These are phyloP conservation scores for Colletotrichum sp. DNA, from an alignment of 2,329 filamentous ascomycete species.

Conservation along the genomic window DNA sequence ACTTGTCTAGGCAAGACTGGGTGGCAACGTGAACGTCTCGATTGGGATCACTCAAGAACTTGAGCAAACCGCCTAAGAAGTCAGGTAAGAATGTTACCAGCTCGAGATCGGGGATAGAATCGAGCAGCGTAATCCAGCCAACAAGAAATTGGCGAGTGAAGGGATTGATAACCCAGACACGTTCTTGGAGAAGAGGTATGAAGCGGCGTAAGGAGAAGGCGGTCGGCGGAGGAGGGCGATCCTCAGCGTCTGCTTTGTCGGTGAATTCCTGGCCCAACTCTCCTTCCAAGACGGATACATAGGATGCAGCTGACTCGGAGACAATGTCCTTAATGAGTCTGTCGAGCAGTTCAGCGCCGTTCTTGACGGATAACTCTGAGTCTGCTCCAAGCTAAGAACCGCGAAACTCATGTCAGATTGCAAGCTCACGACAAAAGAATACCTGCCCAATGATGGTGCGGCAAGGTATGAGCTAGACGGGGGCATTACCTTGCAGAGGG, in stretches of 20 bases:
- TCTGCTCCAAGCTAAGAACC: slow-evolving; percentile 81
- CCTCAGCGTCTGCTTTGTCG: slow-evolving; percentile 38
- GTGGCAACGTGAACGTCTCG: slow-evolving; percentile 94
- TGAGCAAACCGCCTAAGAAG: slow-evolving; percentile 87
- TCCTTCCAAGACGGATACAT: slow-evolving; percentile 84
- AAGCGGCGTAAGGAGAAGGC: slow-evolving; percentile 92
- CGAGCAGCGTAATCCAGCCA: slow-evolving; percentile 91
- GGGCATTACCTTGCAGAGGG: slow-evolving; percentile 81
- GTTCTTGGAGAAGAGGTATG: slow-evolving; percentile 90
- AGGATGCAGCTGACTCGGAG: slow-evolving; percentile 91
- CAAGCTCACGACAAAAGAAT: not conserved
- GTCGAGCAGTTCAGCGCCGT: slow-evolving; percentile 93
- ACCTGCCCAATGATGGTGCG: not conserved
- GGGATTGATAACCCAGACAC: slow-evolving; percentile 92
- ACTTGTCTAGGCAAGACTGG: slow-evolving; percentile 85
- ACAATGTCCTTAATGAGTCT: slow-evolving; percentile 96
- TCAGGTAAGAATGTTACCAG: slow-evolving; percentile 91
- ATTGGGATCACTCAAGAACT: slow-evolving; percentile 90
- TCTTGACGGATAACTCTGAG: slow-evolving; percentile 96
- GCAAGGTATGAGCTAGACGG: not conserved
- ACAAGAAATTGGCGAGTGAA: slow-evolving; percentile 96
- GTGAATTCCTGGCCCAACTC: slow-evolving; percentile 48
- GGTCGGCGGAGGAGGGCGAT: slow-evolving; percentile 65
- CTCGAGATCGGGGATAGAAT: slow-evolving; percentile 96
- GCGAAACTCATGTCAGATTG: not conserved